Evolutionary conservation across 2,329 filamentous ascomycete species (phyloP), one percentile per base, ranked within the genome.

Genomic region (Aspergillus pseudoterreus): DNA sequence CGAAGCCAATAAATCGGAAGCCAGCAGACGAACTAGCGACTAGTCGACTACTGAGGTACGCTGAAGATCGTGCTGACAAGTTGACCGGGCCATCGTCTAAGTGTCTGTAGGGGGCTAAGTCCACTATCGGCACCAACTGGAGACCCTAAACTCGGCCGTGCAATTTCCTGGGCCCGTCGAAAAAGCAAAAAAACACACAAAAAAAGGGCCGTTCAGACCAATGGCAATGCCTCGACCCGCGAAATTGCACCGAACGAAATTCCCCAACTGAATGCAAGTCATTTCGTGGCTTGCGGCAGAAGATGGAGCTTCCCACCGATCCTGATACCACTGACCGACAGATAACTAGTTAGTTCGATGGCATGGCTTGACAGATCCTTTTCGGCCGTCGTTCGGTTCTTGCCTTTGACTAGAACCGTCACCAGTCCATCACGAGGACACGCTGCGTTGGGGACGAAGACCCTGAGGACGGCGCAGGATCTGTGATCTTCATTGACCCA

Each of bases 221-320:
- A 52, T 58, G 35, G 35, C 17, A 15, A 17, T 22, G 22, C 15
- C 33, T 50, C 35, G 42, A 50, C 45, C 46, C 43, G 9, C 36
- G 45, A 44, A 47, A 53, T 54, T 39, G 32, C 52, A 47, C 30
- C 6, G 27, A 30, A 47, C 6, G 6, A 30, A 47, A 45, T 50
- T 43, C 32, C 44, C 42, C 48, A 51, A 33, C 46, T 47, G 42
- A 39, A 50, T 57, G 54, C 55, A 58, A 47, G 50, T 58, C 41
- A 57, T 57, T 53, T 51, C 45, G 24, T 49, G 30, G 32, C 27
- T 15, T 45, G 24, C 51, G 52, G 56, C 54, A 54, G 51, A 52
- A 50, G 14, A 49, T 53, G 45, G 49, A 54, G 51, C 32, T 17
- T 49, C 15, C 14, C 51, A 49, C 45, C 24, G 53, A 58, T 43